Evolutionary conservation across 2,329 filamentous ascomycete genomes (phyloP).

Genomic region (Penicillium frequentans): DNA sequence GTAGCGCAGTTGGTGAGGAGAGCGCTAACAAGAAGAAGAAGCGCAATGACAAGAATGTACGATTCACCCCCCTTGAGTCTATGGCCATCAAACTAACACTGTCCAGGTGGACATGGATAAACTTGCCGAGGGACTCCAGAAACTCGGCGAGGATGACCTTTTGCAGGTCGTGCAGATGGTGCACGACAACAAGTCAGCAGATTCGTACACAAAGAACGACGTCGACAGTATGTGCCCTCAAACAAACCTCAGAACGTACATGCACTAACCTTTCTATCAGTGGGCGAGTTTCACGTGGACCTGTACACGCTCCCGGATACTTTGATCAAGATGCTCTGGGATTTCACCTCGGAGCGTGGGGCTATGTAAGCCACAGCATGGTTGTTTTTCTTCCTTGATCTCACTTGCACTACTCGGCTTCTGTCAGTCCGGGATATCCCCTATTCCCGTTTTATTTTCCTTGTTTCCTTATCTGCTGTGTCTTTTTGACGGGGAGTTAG

Average conservation of each 20-base stretch:
- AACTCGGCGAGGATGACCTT: slow-evolving; percentile 88
- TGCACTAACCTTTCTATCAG: slow-evolving; percentile 50
- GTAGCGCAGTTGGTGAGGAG: slow-evolving; percentile 55
- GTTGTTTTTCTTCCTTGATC: slow-evolving; percentile 4
- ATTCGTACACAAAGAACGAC: slow-evolving; percentile 97
- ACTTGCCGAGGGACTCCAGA: slow-evolving; percentile 85
- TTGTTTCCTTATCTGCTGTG: not conserved
- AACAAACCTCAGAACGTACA: not conserved
- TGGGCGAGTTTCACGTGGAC: slow-evolving; percentile 97
- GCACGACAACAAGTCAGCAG: slow-evolving; percentile 90
- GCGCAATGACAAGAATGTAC: slow-evolving; percentile 61
- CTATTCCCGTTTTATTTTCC: not conserved
- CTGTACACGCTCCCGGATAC: slow-evolving; percentile 92
- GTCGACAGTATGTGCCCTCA: slow-evolving; percentile 71
- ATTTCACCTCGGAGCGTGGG: slow-evolving; percentile 58
- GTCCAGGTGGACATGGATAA: slow-evolving; percentile 84
- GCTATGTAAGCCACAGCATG: not conserved
- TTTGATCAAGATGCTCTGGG: slow-evolving; percentile 93
- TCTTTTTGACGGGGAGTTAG: slow-evolving; percentile 17
- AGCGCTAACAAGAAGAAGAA: slow-evolving; percentile 79
- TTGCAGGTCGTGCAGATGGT: slow-evolving; percentile 96
- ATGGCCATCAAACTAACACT: not conserved
- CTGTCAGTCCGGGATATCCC: not conserved
- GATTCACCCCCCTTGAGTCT: slow-evolving; percentile 10
- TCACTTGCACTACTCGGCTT: not conserved